Evolutionary conservation across 495 filamentous ascomycete genomes (phyloP), one percentile per base, ranked within the genome.

Genomic region (Aeminium ludgeri): DNA sequence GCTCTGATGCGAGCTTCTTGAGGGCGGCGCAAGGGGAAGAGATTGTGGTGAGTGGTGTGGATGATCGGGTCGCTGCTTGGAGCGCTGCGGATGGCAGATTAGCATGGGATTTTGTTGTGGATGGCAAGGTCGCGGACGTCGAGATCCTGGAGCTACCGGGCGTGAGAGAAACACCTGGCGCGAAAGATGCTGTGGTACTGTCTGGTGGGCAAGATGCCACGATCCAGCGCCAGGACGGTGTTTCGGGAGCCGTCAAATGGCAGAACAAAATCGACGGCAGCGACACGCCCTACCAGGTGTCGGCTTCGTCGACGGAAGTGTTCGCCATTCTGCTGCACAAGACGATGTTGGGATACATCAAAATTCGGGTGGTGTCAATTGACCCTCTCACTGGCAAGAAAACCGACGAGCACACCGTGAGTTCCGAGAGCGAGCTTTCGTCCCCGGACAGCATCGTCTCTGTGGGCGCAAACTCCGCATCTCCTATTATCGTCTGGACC

Each of bases 401-500:
- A 51, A 59, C 65, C 25, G 68, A 78, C 32, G 75, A 85, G 45
- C 62, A 77, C 36, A 64, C 65, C 3, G 58, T 93, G 38, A 76
- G 68, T 38, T 71, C 80, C 4, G 86, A 91, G 45, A 68, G 59
- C 31, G 85, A 92, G 45, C 67, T 92, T 2, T 60, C 73, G 23
- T 61, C 62, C 6, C 63, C 68, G 2, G 72, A 81, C 19, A 74
- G 75, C 35, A 74, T 93, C 33, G 65, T 87, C 36, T 78, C 81
- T 53, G 81, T 86, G 7, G 86, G 84, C 41, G 73, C 78, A 4
- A 89, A 86, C 55, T 78, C 77, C n/a, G 82, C 77, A 2, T 72
- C 78, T 6, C 83, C 86, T 1, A 66, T 93, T 36, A 73, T 93
- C 36, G 73, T 76, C 11, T 93, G 85, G 85, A 70, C 80, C 2